Percentiles rank a stretch among this genome's conserved stretches.
These are phyloP conservation scores for Chloranthus sessilifolius DNA, from an alignment of 164 flowering plant species.

Conservation along the genomic window DNA sequence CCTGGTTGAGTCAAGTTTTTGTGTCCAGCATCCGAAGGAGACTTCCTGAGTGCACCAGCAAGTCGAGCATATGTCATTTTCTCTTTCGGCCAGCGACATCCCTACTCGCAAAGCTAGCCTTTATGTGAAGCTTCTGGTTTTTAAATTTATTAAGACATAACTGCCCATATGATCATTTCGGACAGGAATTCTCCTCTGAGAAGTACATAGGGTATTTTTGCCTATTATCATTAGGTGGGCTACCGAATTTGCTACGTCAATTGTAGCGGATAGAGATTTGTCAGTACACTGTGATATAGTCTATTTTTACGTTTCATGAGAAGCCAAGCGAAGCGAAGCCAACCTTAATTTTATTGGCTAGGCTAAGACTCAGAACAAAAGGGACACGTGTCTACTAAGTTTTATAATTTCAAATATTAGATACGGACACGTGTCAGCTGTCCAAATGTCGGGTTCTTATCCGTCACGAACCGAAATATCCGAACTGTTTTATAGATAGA, in stretches of 20 bases:
- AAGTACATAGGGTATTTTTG: too few relatives aligned
- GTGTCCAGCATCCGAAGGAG: too few relatives aligned
- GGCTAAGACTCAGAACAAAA: background rate
- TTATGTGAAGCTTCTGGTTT: too few relatives aligned
- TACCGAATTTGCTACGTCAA: background rate
- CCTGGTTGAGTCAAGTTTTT: too few relatives aligned
- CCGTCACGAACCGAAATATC: constrained; percentile 1
- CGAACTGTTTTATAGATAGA: background rate
- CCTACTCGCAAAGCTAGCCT: too few relatives aligned
- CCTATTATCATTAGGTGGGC: too few relatives aligned
- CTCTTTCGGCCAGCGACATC: too few relatives aligned
- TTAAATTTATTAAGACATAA: too few relatives aligned
- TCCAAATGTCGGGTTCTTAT: constrained; percentile 1
- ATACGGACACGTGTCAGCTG: constrained; percentile 4
- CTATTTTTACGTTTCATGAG: background rate
- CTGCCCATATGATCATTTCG: too few relatives aligned
- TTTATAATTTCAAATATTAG: background rate
- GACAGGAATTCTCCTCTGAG: too few relatives aligned
- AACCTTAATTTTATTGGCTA: background rate
- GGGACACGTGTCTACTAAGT: background rate
- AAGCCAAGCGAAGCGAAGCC: background rate
- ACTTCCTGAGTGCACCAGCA: too few relatives aligned
- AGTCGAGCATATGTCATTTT: too few relatives aligned
- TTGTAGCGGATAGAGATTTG: background rate
- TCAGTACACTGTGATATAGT: background rate